Percentiles rank a stretch among this genome's conserved stretches.
These are phyloP conservation scores for Medicago arabica DNA, from an alignment of 306 rosid genomes.

Conservation along the genomic window DNA sequence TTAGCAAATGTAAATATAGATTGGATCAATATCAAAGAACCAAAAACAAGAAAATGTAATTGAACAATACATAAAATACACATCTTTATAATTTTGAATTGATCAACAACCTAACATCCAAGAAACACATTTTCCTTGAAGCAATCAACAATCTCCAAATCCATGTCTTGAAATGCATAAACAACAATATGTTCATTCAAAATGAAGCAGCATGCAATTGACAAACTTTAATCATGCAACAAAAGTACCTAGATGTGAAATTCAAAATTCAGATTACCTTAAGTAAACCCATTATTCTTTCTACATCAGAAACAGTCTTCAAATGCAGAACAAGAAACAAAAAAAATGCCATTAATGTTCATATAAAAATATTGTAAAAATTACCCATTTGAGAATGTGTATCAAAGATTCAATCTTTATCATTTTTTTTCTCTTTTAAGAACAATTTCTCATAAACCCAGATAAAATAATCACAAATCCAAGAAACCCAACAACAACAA, in stretches of 20 bases:
- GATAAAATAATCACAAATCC: not conserved
- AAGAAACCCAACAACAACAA: not conserved
- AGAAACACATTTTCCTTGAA: slow-evolving; percentile 30
- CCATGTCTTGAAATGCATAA: slow-evolving; percentile 35
- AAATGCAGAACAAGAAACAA: not conserved
- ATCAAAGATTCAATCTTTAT: slow-evolving; percentile 44
- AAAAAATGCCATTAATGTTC: not conserved
- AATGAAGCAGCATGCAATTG: not conserved
- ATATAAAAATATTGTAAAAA: not conserved
- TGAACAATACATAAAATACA: not conserved
- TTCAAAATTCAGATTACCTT: too few species aligned
- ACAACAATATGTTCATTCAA: slow-evolving; percentile 14
- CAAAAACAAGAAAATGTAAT: slow-evolving; percentile 7
- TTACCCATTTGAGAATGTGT: slow-evolving; percentile 14
- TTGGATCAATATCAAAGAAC: not conserved
- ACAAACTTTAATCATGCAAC: slow-evolving; percentile 6
- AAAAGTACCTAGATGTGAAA: not conserved
- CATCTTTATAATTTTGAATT: not conserved
- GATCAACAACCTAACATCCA: slow-evolving; percentile 18
- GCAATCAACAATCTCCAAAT: not conserved
- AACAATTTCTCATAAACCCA: not conserved
- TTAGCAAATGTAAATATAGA: not conserved
- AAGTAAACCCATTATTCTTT: not conserved
- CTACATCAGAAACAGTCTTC: too few species aligned
- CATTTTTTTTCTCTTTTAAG: not conserved